Conservation (phyloP, 148 eudicot species). For the Diospyros lotus region DNA sequence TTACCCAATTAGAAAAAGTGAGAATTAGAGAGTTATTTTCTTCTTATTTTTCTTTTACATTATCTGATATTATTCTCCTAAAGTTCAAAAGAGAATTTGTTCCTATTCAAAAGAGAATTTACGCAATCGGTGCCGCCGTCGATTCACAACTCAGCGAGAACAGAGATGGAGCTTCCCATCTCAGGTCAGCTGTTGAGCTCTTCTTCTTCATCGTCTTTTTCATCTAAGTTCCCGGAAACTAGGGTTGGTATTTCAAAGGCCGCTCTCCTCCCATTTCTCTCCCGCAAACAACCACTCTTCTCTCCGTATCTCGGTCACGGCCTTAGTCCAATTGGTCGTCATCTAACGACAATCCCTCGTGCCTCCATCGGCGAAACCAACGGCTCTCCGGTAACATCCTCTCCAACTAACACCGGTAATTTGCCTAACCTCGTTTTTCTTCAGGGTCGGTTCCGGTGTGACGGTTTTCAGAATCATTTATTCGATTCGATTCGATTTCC, state of each 20-base stretch:
- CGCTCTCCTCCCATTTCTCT: conserved; percentile 4
- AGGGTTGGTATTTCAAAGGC: conserved; percentile 13
- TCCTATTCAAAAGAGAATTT: no score
- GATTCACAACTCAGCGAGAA: no score
- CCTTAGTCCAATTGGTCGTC: conserved; percentile 18
- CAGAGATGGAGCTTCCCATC: conserved; percentile 33
- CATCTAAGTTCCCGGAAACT: conserved; percentile 18
- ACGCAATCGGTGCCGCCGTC: no score
- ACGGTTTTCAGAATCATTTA: not conserved
- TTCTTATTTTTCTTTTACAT: no score
- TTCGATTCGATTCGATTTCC: conserved; percentile 4
- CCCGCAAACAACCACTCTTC: conserved; percentile 1
- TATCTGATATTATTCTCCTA: no score
- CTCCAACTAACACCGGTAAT: conserved; percentile 21
- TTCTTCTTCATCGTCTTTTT: conserved; percentile 4
- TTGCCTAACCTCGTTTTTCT: not conserved
- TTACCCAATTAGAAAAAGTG: no score
- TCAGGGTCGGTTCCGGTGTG: not conserved
- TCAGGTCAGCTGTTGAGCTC: conserved; percentile 4
- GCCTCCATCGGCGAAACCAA: conserved; percentile 10
- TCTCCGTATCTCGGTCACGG: conserved; percentile 5
- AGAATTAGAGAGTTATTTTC: no score
- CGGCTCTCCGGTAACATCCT: conserved; percentile 19
- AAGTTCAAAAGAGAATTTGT: no score
- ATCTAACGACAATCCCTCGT: conserved; percentile 10